Base-by-base conservation (phyloP, 2,329 filamentous ascomycete species). In the Diaporthe citriasiana region DNA sequence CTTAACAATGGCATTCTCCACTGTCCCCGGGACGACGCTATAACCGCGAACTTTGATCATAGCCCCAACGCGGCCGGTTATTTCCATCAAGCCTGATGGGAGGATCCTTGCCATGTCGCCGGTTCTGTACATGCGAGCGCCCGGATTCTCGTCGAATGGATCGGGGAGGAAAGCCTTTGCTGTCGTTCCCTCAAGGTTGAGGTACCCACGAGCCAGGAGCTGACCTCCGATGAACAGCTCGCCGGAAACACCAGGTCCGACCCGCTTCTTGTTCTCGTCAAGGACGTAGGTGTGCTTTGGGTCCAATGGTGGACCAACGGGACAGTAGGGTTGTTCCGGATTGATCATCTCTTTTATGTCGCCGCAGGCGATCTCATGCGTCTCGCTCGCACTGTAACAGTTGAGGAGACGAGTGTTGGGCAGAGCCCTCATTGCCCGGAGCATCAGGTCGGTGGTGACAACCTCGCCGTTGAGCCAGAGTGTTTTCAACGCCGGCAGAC, bases 31-130 rank as follows among this genome's bases (percentile, higher is more conserved):
- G 33, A 95, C 93, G 4, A 95, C 92, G 1, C 92, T 94, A 79
- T 95, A 95, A 1, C 93, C 93, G 73, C 93, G 90, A 15, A 94
- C 89, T 83, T 95, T 95, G 84, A 95, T 95, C 93, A 95, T 95
- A 17, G 91, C 90, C 19, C 93, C 93, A 1, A 94, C 92, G 69
- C 93, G 90, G 45, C 93, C 93, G 9, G 92, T 94, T 74, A 95
- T 94, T 80, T 95, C 93, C 10, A 95, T 86, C 8, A 92, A 84
- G 1, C 93, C 93, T 1, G 89, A 92, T 0, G 91, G 86, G 9
- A 94, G 86, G 51, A 94, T 82, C 3, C 92, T 87, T 0, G 93
- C 93, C 70, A 91, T 87, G 80, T 95, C 93, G 4, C 93, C 93
- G 0, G 93, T 95, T 73, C 89, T 88, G 80, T 95, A 95, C 90